Evolutionary conservation across 306 rosid genomes (phyloP).

Genomic region (Trichosanthes cucumerina): DNA sequence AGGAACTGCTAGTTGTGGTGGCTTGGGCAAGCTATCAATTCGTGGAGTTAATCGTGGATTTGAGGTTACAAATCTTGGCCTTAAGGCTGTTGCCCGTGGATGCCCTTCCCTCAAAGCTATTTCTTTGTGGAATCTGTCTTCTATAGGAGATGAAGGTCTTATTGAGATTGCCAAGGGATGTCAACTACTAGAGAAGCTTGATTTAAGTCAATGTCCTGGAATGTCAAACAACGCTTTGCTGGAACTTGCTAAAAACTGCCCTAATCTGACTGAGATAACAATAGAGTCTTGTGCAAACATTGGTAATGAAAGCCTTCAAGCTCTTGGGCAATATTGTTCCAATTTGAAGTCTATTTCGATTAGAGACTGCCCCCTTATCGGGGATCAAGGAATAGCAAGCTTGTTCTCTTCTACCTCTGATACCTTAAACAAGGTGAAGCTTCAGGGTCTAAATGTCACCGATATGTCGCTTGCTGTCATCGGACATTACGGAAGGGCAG

Average conservation of each 20-base stretch:
- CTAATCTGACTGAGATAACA: slow-evolving; percentile 54
- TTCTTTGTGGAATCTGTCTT: slow-evolving; percentile 47
- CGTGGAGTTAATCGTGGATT: slow-evolving; percentile 40
- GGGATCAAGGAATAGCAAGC: slow-evolving; percentile 70
- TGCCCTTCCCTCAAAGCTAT: slow-evolving; percentile 78
- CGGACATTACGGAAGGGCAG: slow-evolving; percentile 69
- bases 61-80: slow-evolving; percentile 55
- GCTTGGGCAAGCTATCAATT: slow-evolving; percentile 71
- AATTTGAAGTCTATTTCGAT: slow-evolving; percentile 53
- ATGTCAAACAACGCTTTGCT: slow-evolving; percentile 63
- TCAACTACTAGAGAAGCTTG: slow-evolving; percentile 61
- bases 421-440: slow-evolving; percentile 57
- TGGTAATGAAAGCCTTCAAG: slow-evolving; percentile 70
- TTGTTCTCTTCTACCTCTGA: slow-evolving; percentile 45
- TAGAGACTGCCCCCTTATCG: slow-evolving; percentile 49
- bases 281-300: slow-evolving; percentile 66
- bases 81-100: slow-evolving; percentile 69
- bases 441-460: slow-evolving; percentile 57
- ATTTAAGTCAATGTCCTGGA: slow-evolving; percentile 50
- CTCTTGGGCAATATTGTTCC: slow-evolving; percentile 64
- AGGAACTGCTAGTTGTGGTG: slow-evolving; percentile 80
- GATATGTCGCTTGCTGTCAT: slow-evolving; percentile 83
- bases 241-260: slow-evolving; percentile 61
- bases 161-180: slow-evolving; percentile 70
- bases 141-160: slow-evolving; percentile 65